These are phyloP conservation scores for Termitomyces sp. DNA, from an alignment of 768 basidiomycete genomes.

Conservation along the genomic window DNA sequence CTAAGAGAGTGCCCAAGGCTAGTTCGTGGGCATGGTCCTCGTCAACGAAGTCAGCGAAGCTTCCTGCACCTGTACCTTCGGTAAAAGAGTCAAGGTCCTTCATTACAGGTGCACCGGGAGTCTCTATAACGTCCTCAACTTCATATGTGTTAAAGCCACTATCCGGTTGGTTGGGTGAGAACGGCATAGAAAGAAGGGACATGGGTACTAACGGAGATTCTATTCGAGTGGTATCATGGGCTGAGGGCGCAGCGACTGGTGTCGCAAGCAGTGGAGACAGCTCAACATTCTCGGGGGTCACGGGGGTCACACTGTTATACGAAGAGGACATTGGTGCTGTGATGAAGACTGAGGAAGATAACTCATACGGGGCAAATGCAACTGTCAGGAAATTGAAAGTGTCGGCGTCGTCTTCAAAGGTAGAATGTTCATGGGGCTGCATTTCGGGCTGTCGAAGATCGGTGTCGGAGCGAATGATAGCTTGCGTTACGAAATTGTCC, in stretches of 20 bases:
- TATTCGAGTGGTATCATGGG: slow-evolving; percentile 9
- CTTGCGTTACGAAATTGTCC: background rate
- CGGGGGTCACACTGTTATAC: background rate
- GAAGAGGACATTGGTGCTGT: background rate
- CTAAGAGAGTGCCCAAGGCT: slow-evolving; percentile 23
- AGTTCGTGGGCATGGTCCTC: slow-evolving; percentile 27
- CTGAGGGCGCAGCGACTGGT: slow-evolving; percentile 1
- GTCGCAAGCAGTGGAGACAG: slow-evolving; percentile 7
- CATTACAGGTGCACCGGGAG: slow-evolving; percentile 41
- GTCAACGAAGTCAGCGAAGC: slow-evolving; percentile 39
- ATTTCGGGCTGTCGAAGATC: background rate
- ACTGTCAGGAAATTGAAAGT: background rate
- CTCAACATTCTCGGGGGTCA: background rate
- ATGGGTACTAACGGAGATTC: slow-evolving; percentile 11
- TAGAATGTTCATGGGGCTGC: background rate
- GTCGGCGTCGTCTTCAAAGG: background rate
- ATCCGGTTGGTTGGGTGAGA: background rate
- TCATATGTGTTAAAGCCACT: slow-evolving; percentile 10
- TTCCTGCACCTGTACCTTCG: slow-evolving; percentile 48
- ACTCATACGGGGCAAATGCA: slow-evolving; percentile 5
- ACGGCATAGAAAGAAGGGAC: background rate
- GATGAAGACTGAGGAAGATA: background rate
- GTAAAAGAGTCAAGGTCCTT: slow-evolving; percentile 57
- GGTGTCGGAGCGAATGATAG: background rate
- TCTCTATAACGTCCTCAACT: slow-evolving; percentile 13